A percentile compares a stretch with the other conserved stretches of the same genome.
phyloP scores from a whole-genome alignment of 2,329 filamentous ascomycete genomes.

The Ophiostoma perfectum region DNA sequence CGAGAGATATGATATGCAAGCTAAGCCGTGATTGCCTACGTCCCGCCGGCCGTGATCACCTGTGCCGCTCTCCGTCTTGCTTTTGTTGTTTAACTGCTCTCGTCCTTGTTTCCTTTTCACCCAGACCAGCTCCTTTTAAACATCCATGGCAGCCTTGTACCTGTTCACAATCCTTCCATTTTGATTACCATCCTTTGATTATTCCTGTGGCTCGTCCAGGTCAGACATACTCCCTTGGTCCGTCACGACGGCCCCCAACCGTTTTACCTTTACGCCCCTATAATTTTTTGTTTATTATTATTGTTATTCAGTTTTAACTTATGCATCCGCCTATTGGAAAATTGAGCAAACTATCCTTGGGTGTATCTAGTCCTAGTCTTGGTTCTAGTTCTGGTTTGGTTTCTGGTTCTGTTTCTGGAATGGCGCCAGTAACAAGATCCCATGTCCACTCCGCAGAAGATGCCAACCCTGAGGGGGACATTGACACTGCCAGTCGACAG shows the following conservation, averaged over 20 bases:
- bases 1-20: neutral
- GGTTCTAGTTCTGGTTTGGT: neutral
- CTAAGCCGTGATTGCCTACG: neutral
- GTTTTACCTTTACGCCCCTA: constrained; percentile 1
- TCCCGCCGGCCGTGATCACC: neutral
- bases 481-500: no score
- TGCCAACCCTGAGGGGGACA: neutral
- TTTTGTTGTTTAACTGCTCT: neutral
- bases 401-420: constrained; percentile 1
- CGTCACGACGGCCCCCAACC: constrained; percentile 3
- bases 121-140: neutral
- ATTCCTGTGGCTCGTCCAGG: no score
- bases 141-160: no score
- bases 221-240: neutral
- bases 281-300: neutral
- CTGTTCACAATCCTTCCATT: no score
- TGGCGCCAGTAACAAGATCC: constrained; percentile 26
- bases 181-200: no score
- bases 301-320: neutral
- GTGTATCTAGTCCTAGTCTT: neutral
- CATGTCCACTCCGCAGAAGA: constrained; percentile 5
- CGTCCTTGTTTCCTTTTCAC: neutral
- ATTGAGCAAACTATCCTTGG: constrained; percentile 24
- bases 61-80: neutral
- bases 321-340: constrained; percentile 22